A percentile compares a stretch with the other conserved stretches of the same genome.
Conservation (phyloP, 2,329 filamentous ascomycete genomes). For the Arthroderma sp. region DNA sequence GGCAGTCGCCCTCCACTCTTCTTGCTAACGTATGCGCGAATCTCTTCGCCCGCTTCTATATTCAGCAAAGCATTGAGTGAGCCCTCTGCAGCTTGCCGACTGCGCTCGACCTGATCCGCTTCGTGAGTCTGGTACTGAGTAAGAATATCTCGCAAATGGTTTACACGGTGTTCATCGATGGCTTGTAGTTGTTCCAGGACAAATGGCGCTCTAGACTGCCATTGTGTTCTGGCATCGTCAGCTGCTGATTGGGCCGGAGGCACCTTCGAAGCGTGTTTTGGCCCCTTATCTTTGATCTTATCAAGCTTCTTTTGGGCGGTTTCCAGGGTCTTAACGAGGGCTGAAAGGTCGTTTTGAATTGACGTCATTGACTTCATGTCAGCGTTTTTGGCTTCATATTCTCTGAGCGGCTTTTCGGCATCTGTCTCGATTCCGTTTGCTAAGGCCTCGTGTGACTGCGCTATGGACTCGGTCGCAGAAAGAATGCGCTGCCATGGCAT, state of each 20-base stretch:
- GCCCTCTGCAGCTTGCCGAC: slow-evolving; percentile 60
- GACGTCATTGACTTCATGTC: slow-evolving; percentile 72
- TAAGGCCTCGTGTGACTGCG: slow-evolving; percentile 70
- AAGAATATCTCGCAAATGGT: slow-evolving; percentile 77
- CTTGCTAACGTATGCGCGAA: slow-evolving; percentile 42
- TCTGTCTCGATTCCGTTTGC: slow-evolving; percentile 75
- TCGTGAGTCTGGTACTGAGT: slow-evolving; percentile 92
- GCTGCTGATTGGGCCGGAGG: slow-evolving; percentile 61
- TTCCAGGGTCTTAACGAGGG: slow-evolving; percentile 74
- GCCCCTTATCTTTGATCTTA: slow-evolving; percentile 68
- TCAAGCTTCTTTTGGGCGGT: slow-evolving; percentile 74
- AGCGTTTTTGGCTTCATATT: slow-evolving; percentile 56
- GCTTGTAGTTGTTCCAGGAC: slow-evolving; percentile 89
- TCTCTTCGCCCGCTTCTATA: slow-evolving; percentile 75
- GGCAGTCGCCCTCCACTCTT: slow-evolving; percentile 28
- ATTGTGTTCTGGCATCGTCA: slow-evolving; percentile 68
- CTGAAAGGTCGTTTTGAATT: slow-evolving; percentile 67
- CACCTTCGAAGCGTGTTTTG: slow-evolving; percentile 59
- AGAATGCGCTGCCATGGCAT: slow-evolving; percentile 82
- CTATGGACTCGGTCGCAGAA: slow-evolving; percentile 64
- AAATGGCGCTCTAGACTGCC: slow-evolving; percentile 89
- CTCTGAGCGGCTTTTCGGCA: slow-evolving; percentile 70
- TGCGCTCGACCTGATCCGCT: slow-evolving; percentile 70
- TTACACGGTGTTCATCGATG: slow-evolving; percentile 76
- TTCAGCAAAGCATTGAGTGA: slow-evolving; percentile 74